Conservation (phyloP, 306 rosid species). For the Fagus crenata region DNA sequence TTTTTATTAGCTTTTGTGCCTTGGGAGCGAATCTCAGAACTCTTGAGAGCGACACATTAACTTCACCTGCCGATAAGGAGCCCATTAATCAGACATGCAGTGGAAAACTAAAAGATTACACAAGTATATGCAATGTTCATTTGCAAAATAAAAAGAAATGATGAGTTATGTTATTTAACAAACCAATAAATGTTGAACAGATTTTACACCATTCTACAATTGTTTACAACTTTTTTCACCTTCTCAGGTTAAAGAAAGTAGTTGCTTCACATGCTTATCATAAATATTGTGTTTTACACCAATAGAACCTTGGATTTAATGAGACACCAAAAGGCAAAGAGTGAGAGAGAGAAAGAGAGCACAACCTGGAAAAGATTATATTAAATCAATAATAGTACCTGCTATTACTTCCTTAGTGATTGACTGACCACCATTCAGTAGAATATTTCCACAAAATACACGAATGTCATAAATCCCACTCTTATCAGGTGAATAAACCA, state of each 20-base stretch:
- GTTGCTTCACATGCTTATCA: neutral
- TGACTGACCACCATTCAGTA: constrained; percentile 57
- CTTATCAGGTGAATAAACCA: constrained; percentile 66
- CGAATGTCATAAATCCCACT: constrained; percentile 59
- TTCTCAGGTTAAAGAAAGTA: neutral
- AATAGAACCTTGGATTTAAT: no score
- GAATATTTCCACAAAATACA: constrained; percentile 72
- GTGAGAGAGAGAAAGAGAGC: neutral
- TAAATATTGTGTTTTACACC: neutral
- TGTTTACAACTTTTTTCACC: neutral
- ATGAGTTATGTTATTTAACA: neutral
- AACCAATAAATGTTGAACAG: neutral
- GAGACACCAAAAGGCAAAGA: no score
- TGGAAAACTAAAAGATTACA: neutral
- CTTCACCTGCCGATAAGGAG: constrained; percentile 52
- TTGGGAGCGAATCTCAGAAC: constrained; percentile 58
- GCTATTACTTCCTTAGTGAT: constrained; percentile 61
- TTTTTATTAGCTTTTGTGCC: constrained; percentile 57
- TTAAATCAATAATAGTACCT: constrained; percentile 43
- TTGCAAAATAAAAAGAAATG: neutral
- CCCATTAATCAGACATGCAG: constrained; percentile 19
- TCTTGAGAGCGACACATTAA: constrained; percentile 57
- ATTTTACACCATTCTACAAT: neutral
- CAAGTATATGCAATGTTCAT: neutral
- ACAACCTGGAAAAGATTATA: neutral